Conservation (phyloP, 2,329 filamentous ascomycete genomes). For the Xylaria sp. region DNA sequence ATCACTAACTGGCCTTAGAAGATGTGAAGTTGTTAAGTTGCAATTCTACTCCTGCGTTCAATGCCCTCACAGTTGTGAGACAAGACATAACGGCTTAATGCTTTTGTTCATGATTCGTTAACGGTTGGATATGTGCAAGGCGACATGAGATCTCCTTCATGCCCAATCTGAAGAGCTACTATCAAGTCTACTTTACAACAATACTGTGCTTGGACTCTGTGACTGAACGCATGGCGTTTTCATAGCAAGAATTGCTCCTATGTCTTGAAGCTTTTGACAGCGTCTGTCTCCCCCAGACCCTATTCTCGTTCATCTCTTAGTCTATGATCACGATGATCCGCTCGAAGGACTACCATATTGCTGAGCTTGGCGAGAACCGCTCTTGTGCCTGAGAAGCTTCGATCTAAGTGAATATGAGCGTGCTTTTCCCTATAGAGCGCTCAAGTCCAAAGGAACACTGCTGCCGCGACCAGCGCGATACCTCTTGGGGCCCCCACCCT, state of each 20-base stretch:
- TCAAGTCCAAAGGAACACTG: constrained; percentile 90
- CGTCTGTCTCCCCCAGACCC: background rate
- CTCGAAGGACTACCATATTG: background rate
- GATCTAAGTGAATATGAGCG: constrained; percentile 24
- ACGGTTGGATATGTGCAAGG: constrained; percentile 13
- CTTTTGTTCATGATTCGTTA: constrained; percentile 12
- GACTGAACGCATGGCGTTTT: background rate
- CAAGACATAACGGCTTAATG: background rate
- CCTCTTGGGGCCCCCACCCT: constrained; percentile 72
- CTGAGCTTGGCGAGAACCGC: constrained; percentile 8
- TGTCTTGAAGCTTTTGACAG: background rate
- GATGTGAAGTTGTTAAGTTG: background rate
- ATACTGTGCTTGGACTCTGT: constrained; percentile 14
- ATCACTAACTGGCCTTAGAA: background rate
- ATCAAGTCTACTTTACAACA: constrained; percentile 32
- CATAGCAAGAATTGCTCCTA: background rate
- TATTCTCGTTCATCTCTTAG: background rate
- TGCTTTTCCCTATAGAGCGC: constrained; percentile 58
- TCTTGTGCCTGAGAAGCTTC: constrained; percentile 19
- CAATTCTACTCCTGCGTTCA: background rate
- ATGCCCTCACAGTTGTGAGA: background rate
- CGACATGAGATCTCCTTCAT: constrained; percentile 2
- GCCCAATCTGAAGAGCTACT: constrained; percentile 21
- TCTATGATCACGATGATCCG: background rate
- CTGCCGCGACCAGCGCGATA: constrained; percentile 93